Conservation (phyloP, 257 asterid species). For the Jacaranda mimosifolia region DNA sequence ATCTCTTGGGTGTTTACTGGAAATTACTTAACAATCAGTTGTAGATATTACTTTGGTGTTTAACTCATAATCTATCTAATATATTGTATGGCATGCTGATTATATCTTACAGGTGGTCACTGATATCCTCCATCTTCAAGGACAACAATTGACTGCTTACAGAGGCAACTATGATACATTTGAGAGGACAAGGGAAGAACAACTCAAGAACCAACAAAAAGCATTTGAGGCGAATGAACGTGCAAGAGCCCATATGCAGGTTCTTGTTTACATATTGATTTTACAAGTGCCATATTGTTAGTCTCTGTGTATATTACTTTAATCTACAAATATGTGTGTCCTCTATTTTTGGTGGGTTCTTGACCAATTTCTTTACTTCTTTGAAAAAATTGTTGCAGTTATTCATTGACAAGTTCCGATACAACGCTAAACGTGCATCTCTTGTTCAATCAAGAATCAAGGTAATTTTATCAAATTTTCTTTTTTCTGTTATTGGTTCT, state of each 20-base stretch:
- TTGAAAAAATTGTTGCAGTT: slow-evolving; percentile 57
- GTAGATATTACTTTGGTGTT: not conserved
- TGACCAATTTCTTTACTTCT: slow-evolving; percentile 1
- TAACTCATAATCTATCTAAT: slow-evolving; percentile 18
- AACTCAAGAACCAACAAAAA: slow-evolving; percentile 84
- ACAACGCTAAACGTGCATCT: slow-evolving; percentile 97
- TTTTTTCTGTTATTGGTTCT: slow-evolving; percentile 2
- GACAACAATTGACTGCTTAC: slow-evolving; percentile 73
- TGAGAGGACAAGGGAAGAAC: slow-evolving; percentile 96
- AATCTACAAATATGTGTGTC: not conserved
- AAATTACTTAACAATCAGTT: slow-evolving; percentile 20
- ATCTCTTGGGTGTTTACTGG: slow-evolving; percentile 24
- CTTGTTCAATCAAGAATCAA: slow-evolving; percentile 99
- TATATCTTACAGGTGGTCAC: slow-evolving; percentile 81
- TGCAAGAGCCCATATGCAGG: slow-evolving; percentile 94
- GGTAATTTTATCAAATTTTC: slow-evolving; percentile 52
- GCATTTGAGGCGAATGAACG: slow-evolving; percentile 96
- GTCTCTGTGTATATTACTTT: not conserved
- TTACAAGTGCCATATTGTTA: slow-evolving; percentile 22
- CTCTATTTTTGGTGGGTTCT: slow-evolving; percentile 26
- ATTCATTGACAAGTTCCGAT: slow-evolving; percentile 96
- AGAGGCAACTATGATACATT: slow-evolving; percentile 89
- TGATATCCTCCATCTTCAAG: slow-evolving; percentile 91
- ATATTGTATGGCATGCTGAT: slow-evolving; percentile 24
- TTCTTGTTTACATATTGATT: slow-evolving; percentile 33